phyloP scores from a whole-genome alignment of 768 basidiomycete genomes.

The Amanita phalloides region DNA sequence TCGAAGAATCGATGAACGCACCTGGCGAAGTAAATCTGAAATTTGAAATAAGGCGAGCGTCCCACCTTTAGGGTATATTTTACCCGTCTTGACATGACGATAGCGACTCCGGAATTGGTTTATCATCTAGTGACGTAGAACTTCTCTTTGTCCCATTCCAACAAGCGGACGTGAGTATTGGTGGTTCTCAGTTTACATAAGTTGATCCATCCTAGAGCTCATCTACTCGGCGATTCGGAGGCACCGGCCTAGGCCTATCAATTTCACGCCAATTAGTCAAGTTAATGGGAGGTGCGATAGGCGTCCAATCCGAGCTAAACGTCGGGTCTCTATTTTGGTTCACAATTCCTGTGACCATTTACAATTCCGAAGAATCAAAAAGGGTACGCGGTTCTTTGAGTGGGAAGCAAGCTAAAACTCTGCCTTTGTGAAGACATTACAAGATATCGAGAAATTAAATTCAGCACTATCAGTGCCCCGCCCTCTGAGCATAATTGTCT shows the following conservation, averaged over 20 bases:
- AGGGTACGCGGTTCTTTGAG: constrained; percentile 27
- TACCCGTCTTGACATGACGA: constrained; percentile 1
- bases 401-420: constrained; percentile 4
- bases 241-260: constrained; percentile 66
- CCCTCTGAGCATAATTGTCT: constrained; percentile 41
- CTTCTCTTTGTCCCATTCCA: constrained; percentile 66
- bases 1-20: constrained; percentile 28
- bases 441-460: constrained; percentile 36
- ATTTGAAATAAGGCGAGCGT: constrained; percentile 51
- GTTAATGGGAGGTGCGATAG: constrained; percentile 67
- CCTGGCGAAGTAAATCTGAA: constrained; percentile 41
- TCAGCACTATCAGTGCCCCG: constrained; percentile 34
- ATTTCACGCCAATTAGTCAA: constrained; percentile 69
- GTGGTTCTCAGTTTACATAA: background rate
- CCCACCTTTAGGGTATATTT: constrained; percentile 1
- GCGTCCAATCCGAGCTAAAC: constrained; percentile 53
- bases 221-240: constrained; percentile 65
- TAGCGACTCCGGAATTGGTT: constrained; percentile 66
- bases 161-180: constrained; percentile 46
- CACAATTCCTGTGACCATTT: constrained; percentile 54
- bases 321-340: constrained; percentile 68
- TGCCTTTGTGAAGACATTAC: constrained; percentile 23
- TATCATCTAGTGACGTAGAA: constrained; percentile 55
- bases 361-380: constrained; percentile 42
- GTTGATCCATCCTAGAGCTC: constrained; percentile 34